Percentiles rank a stretch among this genome's conserved stretches.
Conservation (phyloP, 2,329 filamentous ascomycete species). For the Aspergillus tamarii region DNA sequence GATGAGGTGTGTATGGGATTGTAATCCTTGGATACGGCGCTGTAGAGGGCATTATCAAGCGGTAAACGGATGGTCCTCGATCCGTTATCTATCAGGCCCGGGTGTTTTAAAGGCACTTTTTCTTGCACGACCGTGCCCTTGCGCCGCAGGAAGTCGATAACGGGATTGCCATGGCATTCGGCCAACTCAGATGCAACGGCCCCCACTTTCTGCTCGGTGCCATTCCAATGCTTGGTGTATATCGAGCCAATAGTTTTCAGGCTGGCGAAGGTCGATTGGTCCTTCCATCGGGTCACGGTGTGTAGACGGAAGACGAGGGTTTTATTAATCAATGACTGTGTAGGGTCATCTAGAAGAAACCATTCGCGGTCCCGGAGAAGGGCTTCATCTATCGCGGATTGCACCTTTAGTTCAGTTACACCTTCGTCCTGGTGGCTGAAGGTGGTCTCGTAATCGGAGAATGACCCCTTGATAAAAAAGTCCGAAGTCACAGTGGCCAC, state of each 20-base stretch:
- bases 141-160: slow-evolving; percentile 12
- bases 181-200: neutral
- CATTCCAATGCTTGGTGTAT: neutral
- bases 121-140: neutral
- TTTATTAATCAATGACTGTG: neutral
- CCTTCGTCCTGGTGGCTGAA: neutral
- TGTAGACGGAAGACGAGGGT: slow-evolving; percentile 9
- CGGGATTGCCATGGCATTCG: slow-evolving; percentile 7
- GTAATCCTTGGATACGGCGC: slow-evolving; percentile 82
- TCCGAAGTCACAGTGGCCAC: neutral
- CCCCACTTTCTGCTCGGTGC: slow-evolving; percentile 2
- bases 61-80: slow-evolving; percentile 82
- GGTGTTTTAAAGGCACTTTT: neutral
- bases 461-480: neutral
- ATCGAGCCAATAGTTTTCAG: neutral
- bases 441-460: neutral
- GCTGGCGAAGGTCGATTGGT: neutral
- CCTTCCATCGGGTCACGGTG: neutral
- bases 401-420: neutral
- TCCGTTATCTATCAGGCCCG: slow-evolving; percentile 26
- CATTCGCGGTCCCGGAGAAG: slow-evolving; percentile 9
- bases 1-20: slow-evolving; percentile 97
- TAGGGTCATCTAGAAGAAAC: slow-evolving; percentile 4
- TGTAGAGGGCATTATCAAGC: slow-evolving; percentile 58
- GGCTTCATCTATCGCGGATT: neutral